phyloP scores from a whole-genome alignment of 331 rosid genomes.

The Erythrophleum ivorense region DNA sequence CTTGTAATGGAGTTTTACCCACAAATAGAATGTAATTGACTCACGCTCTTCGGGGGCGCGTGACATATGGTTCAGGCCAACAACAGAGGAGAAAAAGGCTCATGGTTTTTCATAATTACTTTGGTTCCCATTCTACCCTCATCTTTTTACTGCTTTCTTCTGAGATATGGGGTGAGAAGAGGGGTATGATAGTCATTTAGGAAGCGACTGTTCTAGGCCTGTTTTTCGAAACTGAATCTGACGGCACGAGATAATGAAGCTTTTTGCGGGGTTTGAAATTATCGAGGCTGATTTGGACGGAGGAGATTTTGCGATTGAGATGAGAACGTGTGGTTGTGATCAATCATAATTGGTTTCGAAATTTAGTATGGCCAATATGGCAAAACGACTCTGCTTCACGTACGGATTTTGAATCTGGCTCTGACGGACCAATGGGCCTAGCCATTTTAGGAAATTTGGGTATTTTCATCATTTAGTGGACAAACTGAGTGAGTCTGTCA shows the following conservation, averaged over 20 bases:
- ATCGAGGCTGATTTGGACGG: constrained; percentile 67
- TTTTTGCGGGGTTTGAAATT: constrained; percentile 51
- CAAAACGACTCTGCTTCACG: background rate
- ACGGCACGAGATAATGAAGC: constrained; percentile 71
- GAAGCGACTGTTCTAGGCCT: constrained; percentile 42
- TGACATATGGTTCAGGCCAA: constrained; percentile 42
- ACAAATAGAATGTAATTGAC: no score
- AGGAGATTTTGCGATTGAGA: constrained; percentile 23
- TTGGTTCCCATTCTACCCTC: constrained; percentile 34
- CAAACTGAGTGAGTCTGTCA: background rate
- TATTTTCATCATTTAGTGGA: background rate
- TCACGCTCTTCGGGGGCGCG: no score
- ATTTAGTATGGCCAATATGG: background rate
- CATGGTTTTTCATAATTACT: constrained; percentile 37
- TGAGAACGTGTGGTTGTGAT: constrained; percentile 47
- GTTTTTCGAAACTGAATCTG: constrained; percentile 75
- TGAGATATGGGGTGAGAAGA: background rate
- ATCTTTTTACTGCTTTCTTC: accelerated
- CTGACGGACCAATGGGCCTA: background rate
- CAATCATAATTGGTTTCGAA: background rate
- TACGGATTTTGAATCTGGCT: constrained; percentile 21
- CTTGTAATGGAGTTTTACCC: no score
- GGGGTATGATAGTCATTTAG: constrained; percentile 14
- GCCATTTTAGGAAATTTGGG: background rate
- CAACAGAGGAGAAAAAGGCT: constrained; percentile 52